phyloP scores from a whole-genome alignment of 1,284 basidiomycete genomes.

The Apiotrichum gracile region DNA sequence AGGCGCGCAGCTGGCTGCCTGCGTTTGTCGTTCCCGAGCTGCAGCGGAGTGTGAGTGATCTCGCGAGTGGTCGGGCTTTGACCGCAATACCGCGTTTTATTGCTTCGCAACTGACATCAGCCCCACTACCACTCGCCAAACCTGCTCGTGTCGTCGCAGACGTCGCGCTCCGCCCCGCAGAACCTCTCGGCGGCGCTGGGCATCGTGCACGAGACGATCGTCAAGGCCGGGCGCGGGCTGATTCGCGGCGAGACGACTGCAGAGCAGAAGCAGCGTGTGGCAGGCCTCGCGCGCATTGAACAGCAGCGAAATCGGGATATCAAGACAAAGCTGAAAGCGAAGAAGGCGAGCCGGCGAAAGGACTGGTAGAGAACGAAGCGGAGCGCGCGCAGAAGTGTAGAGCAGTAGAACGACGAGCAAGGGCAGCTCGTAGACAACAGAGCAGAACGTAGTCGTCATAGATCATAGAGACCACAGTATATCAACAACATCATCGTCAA shows the following conservation, averaged over 20 bases:
- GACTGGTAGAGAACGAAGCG: background rate
- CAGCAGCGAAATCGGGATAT: constrained; percentile 22
- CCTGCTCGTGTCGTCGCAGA: constrained; percentile 37
- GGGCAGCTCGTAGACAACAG: too few relatives aligned
- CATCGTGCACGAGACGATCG: constrained; percentile 30
- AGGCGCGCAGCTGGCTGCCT: constrained; percentile 38
- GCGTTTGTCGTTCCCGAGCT: constrained; percentile 33
- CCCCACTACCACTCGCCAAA: constrained; percentile 39
- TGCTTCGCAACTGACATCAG: constrained; percentile 26
- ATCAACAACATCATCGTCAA: too few relatives aligned
- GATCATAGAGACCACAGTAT: too few relatives aligned
- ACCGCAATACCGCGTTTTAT: too few relatives aligned
- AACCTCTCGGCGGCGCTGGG: constrained; percentile 29
- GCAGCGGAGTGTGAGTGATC: constrained; percentile 31
- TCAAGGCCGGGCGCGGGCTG: constrained; percentile 19
- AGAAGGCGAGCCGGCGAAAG: constrained; percentile 19
- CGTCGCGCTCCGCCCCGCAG: constrained; percentile 29
- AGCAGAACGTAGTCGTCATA: too few relatives aligned
- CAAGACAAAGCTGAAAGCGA: constrained; percentile 30
- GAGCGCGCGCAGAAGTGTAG: too few relatives aligned
- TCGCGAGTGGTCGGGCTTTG: background rate
- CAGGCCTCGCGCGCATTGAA: constrained; percentile 24
- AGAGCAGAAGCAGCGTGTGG: constrained; percentile 33
- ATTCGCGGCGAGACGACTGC: constrained; percentile 34
- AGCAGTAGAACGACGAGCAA: too few relatives aligned